A percentile compares a stretch with the other conserved stretches of the same genome.
Evolutionary conservation across 2,329 filamentous ascomycete species (phyloP).

Genomic region (Diplodia seriata): DNA sequence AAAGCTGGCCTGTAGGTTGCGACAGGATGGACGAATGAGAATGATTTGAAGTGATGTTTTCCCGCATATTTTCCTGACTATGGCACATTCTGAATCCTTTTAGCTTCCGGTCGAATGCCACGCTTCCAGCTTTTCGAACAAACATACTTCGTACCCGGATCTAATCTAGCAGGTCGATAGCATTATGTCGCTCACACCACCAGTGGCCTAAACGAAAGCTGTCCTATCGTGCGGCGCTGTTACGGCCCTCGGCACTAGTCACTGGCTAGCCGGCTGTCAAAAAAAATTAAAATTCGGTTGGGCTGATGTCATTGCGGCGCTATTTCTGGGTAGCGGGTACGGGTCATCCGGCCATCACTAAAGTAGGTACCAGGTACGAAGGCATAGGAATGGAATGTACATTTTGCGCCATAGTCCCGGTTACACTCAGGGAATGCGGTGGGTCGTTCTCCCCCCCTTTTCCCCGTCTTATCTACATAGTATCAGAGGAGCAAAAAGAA

Average conservation of each 20-base stretch:
- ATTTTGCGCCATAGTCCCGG: neutral
- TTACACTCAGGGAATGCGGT: neutral
- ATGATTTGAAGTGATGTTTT: conserved; percentile 17
- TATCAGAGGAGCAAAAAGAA: neutral
- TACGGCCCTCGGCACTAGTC: neutral
- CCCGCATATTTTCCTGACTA: neutral
- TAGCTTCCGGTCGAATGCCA: neutral
- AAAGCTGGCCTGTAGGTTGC: neutral
- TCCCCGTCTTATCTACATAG: neutral
- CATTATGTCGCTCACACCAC: neutral
- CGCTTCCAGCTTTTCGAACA: neutral
- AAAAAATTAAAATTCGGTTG: neutral
- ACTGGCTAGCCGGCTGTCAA: neutral
- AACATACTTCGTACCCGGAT: neutral
- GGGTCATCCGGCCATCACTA: neutral
- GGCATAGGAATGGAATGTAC: neutral
- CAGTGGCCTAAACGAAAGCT: neutral
- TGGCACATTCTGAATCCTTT: neutral
- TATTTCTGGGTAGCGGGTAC: neutral
- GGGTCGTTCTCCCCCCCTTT: neutral
- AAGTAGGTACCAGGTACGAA: neutral
- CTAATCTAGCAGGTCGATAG: neutral
- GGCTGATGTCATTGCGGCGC: conserved; percentile 1
- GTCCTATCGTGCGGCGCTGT: neutral
- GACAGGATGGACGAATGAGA: conserved; percentile 18